Evolutionary conservation across 1,139 yeast genomes (phyloP), one percentile per base, ranked within the genome.

Genomic region (Hanseniaspora sp.): DNA sequence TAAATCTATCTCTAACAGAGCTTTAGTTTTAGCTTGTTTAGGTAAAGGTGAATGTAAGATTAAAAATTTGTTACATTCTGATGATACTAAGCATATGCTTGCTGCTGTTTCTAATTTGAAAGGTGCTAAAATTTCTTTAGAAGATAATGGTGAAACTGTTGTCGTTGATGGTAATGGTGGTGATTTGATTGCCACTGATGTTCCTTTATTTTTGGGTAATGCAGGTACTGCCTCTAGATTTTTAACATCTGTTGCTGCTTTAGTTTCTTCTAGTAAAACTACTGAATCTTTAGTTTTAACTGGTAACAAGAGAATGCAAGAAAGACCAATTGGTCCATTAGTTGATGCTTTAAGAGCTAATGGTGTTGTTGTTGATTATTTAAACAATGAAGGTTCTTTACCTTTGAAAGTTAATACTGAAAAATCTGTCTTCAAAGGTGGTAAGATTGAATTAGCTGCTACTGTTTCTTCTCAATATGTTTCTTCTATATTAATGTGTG

Each of bases 221-320:
- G 98, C 99, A 1, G 99, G 99, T 61, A 92, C 99, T 47, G 97
- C 98, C 6, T 86, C 96, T 8, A 78, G 99, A 63, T 94, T 92
- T 68, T 76, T 92, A 63, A 86, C 97, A 3, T 80, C 96, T 1
- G 90, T 92, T 39, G 96, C 95, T 13, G 78, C 96, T 23, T 73
- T 92, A 56, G 95, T 86, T 7, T 66, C 80, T 2, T 67, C 71
- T n/a, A 64, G 66, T 9, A 18, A 40, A 33, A 65, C 69, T 5
- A 64, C 71, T 23, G 70, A 73, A 46, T 67, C 72, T 56, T 81
- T 88, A 42, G 70, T 80, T 12, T 75, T 94, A 60, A 92, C 97
- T 5, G 99, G 99, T 62, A 92, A 92, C 67, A 83, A 87, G 45
- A 80, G 99, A 69, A 92, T 92, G 98, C 95, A 92, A 70, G 95